These are phyloP conservation scores for Leccinum rimulosum DNA, from an alignment of 768 basidiomycete species.

Conservation along the genomic window DNA sequence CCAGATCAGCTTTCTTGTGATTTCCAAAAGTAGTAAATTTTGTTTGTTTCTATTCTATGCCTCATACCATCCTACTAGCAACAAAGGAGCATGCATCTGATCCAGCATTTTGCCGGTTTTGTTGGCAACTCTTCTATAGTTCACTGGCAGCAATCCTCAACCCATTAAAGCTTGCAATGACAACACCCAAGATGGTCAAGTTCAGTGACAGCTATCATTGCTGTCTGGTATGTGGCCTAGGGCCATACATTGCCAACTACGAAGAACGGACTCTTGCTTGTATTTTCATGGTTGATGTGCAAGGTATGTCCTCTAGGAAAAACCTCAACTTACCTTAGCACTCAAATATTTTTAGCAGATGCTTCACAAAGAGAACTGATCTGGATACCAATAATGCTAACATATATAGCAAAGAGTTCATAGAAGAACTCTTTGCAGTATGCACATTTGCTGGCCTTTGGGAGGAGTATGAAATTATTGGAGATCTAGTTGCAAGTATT, in stretches of 20 bases:
- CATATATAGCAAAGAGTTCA: neutral
- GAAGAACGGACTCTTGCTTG: neutral
- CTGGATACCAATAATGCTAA: neutral
- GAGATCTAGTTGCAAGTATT: neutral
- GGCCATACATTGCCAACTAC: neutral
- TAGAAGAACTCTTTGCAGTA: neutral
- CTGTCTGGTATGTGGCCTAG: neutral
- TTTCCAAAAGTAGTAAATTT: constrained; percentile 25
- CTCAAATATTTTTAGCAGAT: neutral
- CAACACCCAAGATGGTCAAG: neutral
- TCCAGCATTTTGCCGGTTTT: neutral
- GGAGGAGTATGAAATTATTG: neutral
- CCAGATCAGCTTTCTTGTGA: constrained; percentile 23
- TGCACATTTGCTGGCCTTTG: neutral
- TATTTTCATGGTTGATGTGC: neutral
- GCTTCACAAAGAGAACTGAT: neutral
- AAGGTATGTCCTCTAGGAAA: neutral
- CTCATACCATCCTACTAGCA: neutral
- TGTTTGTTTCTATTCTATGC: neutral
- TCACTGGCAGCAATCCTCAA: neutral
- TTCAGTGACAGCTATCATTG: neutral
- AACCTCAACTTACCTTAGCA: neutral
- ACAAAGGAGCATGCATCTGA: neutral
- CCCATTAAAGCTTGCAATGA: neutral
- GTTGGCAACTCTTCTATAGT: neutral